Conservation (phyloP, 768 basidiomycete species). For the Panaeolus cyanescens region DNA sequence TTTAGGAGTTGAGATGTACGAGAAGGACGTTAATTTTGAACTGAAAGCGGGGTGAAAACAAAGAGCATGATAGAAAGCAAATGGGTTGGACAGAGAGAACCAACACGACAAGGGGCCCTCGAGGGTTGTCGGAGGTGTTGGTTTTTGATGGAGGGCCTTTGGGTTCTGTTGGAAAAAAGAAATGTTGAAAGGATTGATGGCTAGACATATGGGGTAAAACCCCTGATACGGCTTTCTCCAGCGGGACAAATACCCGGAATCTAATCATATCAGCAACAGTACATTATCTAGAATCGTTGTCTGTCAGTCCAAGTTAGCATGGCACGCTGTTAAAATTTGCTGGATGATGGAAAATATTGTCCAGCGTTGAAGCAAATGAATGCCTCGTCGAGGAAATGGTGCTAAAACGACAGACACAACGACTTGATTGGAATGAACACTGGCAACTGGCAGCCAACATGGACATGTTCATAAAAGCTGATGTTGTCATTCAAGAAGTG, state of each 20-base stretch:
- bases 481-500: not conserved
- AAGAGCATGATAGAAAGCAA: not conserved
- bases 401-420: not conserved
- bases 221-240: not conserved
- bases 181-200: slow-evolving; percentile 1
- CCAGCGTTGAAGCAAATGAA: not conserved
- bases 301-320: not conserved
- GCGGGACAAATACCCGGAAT: not conserved
- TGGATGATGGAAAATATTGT: not conserved
- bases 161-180: not conserved
- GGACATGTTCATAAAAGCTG: not conserved
- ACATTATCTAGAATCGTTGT: not conserved
- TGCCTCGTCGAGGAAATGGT: not conserved
- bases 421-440: not conserved
- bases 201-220: slow-evolving; percentile 3
- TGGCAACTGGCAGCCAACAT: not conserved
- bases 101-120: not conserved
- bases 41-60: not conserved
- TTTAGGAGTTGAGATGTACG: not conserved
- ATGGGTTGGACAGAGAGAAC: not conserved
- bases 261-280: not conserved
- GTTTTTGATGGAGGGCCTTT: not conserved
- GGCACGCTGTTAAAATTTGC: not conserved
- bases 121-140: not conserved
- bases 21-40: not conserved